phyloP scores from a whole-genome alignment of 73 alveolate genomes.

The Breviolum minutum region DNA sequence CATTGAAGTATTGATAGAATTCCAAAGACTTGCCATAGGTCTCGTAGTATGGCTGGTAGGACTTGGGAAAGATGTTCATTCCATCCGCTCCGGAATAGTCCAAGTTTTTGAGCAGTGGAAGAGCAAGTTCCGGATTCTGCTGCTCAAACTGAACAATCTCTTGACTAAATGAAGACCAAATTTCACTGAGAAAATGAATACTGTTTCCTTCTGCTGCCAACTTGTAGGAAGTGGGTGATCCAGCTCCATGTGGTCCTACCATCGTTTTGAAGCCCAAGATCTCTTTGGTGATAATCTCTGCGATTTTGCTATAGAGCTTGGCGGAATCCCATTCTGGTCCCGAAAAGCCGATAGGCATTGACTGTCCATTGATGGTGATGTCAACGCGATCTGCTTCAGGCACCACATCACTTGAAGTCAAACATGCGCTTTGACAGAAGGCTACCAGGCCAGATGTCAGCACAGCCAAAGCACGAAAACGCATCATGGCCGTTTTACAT shows the following conservation, averaged over 20 bases:
- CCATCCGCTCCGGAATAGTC: slow-evolving; percentile 67
- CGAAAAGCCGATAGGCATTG: background rate
- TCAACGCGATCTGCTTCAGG: slow-evolving; percentile 5
- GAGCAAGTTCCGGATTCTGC: background rate
- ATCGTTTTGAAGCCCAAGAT: slow-evolving; percentile 19
- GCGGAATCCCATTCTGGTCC: slow-evolving; percentile 77
- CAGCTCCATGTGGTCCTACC: slow-evolving; percentile 32
- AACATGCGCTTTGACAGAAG: background rate
- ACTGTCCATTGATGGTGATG: background rate
- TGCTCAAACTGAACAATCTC: background rate
- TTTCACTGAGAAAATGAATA: slow-evolving; percentile 39
- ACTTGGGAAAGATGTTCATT: slow-evolving; percentile 63
- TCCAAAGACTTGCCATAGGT: slow-evolving; percentile 36
- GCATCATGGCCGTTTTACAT: background rate
- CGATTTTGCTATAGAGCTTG: slow-evolving; percentile 6
- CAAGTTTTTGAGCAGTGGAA: slow-evolving; percentile 33
- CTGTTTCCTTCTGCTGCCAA: background rate
- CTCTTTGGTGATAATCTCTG: slow-evolving; percentile 26
- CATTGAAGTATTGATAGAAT: slow-evolving; percentile 76
- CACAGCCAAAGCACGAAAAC: background rate
- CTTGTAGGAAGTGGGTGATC: background rate
- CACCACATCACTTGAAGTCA: slow-evolving; percentile 21
- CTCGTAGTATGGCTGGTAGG: slow-evolving; percentile 42
- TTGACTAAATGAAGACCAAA: slow-evolving; percentile 18
- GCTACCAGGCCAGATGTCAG: background rate